Evolutionary conservation across 176 grass and related monocot genomes (phyloP), one percentile per base, ranked within the genome.

Genomic region (Rhipidocladum racemiflorum): DNA sequence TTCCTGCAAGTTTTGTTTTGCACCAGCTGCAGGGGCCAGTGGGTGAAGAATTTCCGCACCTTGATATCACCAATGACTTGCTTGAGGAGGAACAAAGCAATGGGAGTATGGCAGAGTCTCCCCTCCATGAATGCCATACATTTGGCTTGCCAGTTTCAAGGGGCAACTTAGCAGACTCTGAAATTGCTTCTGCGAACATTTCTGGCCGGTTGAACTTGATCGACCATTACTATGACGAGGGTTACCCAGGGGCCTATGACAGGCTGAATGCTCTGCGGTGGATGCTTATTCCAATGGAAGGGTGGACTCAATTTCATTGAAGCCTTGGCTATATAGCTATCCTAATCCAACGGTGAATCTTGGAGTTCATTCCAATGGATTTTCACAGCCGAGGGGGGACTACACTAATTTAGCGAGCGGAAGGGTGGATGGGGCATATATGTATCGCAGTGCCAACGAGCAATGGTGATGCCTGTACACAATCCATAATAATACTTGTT

Each of bases 11-110:
- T 53, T 70, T 36, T 85, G 53, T 48, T 20, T 60, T 77, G 20
- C 67, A 60, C 63, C 93, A 97, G 77, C 65, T 73, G 53, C 87
- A 80, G 76, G 90, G 70, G 25, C 72, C 72, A 68, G 78, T 92
- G 40, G 87, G 80, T 11, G 89, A 97, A 67, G 94, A 97, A 70
- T 97, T 97, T 51, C 94, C 94, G 0, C 94, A 97, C 77, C 86
- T 97, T 86, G 94, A 92, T 80, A 97, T 97, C 71, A 97, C 94
- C 77, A 92, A 97, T 89, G 94, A 94, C 70, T 90, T 97, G 69
- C 87, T 97, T 81, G 94, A 92, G 48, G 92, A 91, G 71, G 94
- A 94, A 83, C 90, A 91, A 74, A 80, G 59, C 69, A 84, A 77
- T 83, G 88, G 75, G 17, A 62, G 43, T 36, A 81, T 82, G 74